Evolutionary conservation across 164 flowering plant genomes (phyloP).

Genomic region (Dillenia turbinata): DNA sequence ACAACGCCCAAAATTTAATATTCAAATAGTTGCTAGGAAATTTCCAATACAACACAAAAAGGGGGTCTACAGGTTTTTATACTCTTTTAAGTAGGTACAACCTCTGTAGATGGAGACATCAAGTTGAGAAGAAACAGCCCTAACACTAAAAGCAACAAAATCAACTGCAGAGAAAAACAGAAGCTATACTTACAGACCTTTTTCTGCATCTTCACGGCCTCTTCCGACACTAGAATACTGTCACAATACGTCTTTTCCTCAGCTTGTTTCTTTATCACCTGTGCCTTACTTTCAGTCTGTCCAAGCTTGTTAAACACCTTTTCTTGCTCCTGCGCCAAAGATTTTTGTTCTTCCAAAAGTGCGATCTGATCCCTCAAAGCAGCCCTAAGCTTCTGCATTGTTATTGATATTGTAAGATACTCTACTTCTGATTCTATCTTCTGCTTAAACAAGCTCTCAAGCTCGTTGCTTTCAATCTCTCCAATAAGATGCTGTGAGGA

Average conservation of each 20-base stretch:
- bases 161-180: constrained; percentile 39
- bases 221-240: constrained; percentile 25
- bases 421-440: constrained; percentile 69
- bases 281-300: constrained; percentile 33
- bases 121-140: constrained; percentile 29
- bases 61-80: background rate
- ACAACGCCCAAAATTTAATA: background rate
- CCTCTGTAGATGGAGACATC: constrained; percentile 22
- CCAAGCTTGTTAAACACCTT: constrained; percentile 29
- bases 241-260: constrained; percentile 28
- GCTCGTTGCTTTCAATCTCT: constrained; percentile 11
- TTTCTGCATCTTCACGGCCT: constrained; percentile 31
- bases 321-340: constrained; percentile 27
- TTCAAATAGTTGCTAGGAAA: background rate
- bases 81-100: constrained; percentile 64
- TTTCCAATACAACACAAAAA: background rate
- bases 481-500: background rate
- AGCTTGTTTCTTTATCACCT: constrained; percentile 25
- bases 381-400: constrained; percentile 29
- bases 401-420: constrained; percentile 32
- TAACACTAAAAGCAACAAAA: constrained; percentile 32
- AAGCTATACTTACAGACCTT: constrained; percentile 29
- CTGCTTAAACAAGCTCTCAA: constrained; percentile 42
- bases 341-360: constrained; percentile 27
- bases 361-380: constrained; percentile 16